Percentiles rank a stretch among this genome's conserved stretches.
These are phyloP conservation scores for Ustilago cynodontis DNA, from an alignment of 1,284 basidiomycete genomes.

Conservation along the genomic window DNA sequence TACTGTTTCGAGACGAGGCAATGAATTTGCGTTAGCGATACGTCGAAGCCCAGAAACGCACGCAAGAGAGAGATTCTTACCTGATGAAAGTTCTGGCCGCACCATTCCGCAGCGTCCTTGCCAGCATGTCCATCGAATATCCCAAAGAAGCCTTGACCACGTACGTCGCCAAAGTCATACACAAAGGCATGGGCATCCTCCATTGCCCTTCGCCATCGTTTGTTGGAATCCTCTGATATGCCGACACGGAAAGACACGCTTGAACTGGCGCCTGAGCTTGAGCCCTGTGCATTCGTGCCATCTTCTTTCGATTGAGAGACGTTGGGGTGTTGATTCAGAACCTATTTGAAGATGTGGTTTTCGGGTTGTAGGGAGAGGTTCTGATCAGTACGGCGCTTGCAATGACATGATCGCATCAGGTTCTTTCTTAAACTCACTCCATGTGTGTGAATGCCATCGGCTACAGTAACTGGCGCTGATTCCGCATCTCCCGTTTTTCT, in stretches of 20 bases:
- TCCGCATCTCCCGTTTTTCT: conserved; percentile 37
- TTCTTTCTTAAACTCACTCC: conserved; percentile 25
- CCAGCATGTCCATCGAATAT: conserved; percentile 99
- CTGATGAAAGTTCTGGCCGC: conserved; percentile 93
- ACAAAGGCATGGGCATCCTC: conserved; percentile 97
- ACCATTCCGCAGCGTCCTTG: conserved; percentile 99
- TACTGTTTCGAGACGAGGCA: conserved; percentile 45
- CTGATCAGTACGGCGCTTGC: not conserved
- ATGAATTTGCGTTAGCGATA: not conserved
- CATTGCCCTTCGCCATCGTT: conserved; percentile 91
- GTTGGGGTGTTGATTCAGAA: conserved; percentile 47
- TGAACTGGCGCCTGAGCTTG: not conserved
- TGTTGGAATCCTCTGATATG: conserved; percentile 84
- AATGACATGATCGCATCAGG: not conserved
- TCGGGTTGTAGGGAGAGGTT: not conserved
- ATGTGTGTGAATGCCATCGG: conserved; percentile 32
- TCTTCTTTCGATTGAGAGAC: conserved; percentile 2
- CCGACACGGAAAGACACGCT: conserved; percentile 77
- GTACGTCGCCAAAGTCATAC: conserved; percentile 88
- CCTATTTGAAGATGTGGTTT: too few species aligned
- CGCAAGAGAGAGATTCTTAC: conserved; percentile 72
- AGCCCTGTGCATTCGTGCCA: conserved; percentile 8
- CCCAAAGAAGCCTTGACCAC: conserved; percentile 96
- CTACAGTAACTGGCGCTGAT: conserved; percentile 36
- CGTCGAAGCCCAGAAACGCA: not conserved